Evolutionary conservation across 2,329 filamentous ascomycete species (phyloP), one percentile per base, ranked within the genome.

Genomic region (Botrytis hyacinthi): DNA sequence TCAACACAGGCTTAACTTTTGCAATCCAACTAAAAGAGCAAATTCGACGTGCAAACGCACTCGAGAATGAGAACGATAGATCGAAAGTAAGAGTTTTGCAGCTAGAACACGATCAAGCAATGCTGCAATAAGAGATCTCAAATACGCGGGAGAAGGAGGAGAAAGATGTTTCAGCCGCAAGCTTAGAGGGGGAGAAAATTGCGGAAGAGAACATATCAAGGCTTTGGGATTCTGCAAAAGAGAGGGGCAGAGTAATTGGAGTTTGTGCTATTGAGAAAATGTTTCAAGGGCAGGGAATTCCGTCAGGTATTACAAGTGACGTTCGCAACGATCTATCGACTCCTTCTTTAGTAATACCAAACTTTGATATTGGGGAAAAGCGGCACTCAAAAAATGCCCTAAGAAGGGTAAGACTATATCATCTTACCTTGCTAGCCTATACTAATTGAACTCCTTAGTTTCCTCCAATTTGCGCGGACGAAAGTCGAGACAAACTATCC

Each of bases 291-390:
- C 7, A 65, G 46, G 4, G 18, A 22, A 2, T 0, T 65, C 4
- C 9, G 1, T 65, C 61, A 4, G 7, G 10, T 14, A 12, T 32
- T 32, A 65, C 7, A 22, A 46, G 16, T 32, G 37, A 20, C 6
- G 16, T 1, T 46, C n/a, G n/a, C n/a, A 4, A 4, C 6, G 4
- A 14, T 1, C n/a, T 4, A 2, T 65, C n/a, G 18, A 4, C 40
- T 46, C 16, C n/a, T 65, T 14, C 40, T 65, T 32, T 10, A 1
- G 18, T 18, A 32, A 22, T 9, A 18, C 18, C n/a, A 22, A 46
- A 14, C 8, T 4, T n/a, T 12, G 18, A 40, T 32, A 46, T 8
- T 12, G n/a, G n/a, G 9, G 14, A 10, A 29, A 63, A 7, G 2
- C 16, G 4, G 7, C 26, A 4, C 16, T 42, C 8, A 14, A 8